phyloP scores from a whole-genome alignment of 768 basidiomycete species.

The Boletus coccyginus region DNA sequence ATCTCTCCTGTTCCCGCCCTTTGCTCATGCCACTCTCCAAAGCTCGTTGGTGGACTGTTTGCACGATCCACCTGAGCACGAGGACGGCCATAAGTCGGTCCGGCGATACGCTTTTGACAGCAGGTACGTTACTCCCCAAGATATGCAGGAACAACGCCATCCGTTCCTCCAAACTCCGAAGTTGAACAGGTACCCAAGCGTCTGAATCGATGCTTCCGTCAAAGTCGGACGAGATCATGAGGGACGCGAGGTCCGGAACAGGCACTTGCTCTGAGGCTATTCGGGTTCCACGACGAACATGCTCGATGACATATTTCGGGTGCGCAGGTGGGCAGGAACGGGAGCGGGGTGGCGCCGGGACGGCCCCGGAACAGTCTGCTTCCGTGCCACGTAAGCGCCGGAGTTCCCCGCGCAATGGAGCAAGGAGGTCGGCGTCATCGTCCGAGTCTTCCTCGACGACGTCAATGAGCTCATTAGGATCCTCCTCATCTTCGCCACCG shows the following conservation, averaged over 20 bases:
- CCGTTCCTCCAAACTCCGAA: constrained; percentile 49
- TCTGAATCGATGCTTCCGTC: constrained; percentile 18
- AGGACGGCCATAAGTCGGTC: constrained; percentile 51
- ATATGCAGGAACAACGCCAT: constrained; percentile 54
- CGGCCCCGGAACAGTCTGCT: constrained; percentile 24
- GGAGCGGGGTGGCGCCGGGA: constrained; percentile 33
- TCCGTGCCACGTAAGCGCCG: constrained; percentile 51
- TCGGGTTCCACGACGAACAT: constrained; percentile 67
- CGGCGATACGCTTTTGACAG: constrained; percentile 45
- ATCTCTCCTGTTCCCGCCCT: constrained; percentile 64
- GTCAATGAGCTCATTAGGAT: constrained; percentile 63
- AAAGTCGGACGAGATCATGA: constrained; percentile 42
- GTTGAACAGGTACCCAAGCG: constrained; percentile 42
- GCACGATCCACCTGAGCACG: constrained; percentile 61
- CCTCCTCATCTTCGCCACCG: constrained; percentile 40
- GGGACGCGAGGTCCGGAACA: constrained; percentile 46
- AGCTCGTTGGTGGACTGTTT: constrained; percentile 48
- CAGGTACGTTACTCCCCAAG: constrained; percentile 50
- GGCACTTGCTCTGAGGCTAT: constrained; percentile 56
- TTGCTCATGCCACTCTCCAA: constrained; percentile 46
- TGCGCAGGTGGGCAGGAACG: constrained; percentile 14
- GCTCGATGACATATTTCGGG: constrained; percentile 45
- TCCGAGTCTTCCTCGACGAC: constrained; percentile 61
- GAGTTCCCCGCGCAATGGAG: constrained; percentile 67
- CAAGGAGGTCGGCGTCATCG: constrained; percentile 51